These are phyloP conservation scores for Colletotrichum eleusines DNA, from an alignment of 2,329 filamentous ascomycete species.

Conservation along the genomic window DNA sequence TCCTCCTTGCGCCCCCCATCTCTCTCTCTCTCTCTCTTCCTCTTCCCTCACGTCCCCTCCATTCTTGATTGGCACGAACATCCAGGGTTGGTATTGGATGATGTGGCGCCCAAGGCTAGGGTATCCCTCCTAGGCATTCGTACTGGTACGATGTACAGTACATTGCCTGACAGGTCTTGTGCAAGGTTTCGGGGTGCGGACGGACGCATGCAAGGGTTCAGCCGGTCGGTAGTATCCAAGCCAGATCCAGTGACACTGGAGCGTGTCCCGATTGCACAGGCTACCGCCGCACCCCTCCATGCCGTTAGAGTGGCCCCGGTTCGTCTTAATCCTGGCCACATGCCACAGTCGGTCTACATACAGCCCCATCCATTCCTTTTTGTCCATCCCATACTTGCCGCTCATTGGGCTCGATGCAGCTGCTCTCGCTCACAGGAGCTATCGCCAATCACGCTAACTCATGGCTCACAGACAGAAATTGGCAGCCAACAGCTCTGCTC, in stretches of 20 bases:
- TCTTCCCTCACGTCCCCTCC: slow-evolving; percentile 5
- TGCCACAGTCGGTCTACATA: slow-evolving; percentile 34
- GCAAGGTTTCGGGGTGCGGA: slow-evolving; percentile 33
- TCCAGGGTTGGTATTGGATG: slow-evolving; percentile 2
- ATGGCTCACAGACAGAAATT: slow-evolving; percentile 39
- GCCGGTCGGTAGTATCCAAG: slow-evolving; percentile 39
- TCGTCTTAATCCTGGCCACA: slow-evolving; percentile 38
- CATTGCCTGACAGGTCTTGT: slow-evolving; percentile 37
- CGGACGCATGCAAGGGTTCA: slow-evolving; percentile 43
- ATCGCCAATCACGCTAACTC: slow-evolving; percentile 43
- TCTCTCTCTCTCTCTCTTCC: not conserved
- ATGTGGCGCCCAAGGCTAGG: not conserved
- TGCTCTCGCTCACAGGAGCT: slow-evolving; percentile 31
- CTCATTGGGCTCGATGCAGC: slow-evolving; percentile 40
- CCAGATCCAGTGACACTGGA: slow-evolving; percentile 42
- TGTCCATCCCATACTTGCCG: slow-evolving; percentile 33
- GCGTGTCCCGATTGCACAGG: slow-evolving; percentile 39
- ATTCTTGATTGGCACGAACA: slow-evolving; percentile 9
- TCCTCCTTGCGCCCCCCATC: not conserved
- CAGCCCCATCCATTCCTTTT: slow-evolving; percentile 10
- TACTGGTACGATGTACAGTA: too few relatives aligned
- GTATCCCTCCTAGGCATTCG: slow-evolving; percentile 4
- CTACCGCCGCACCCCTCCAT: slow-evolving; percentile 40
- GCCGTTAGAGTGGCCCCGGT: slow-evolving; percentile 39
- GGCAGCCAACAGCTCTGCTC: slow-evolving; percentile 20